phyloP scores from a whole-genome alignment of 306 rosid genomes.

The Cercis canadensis region DNA sequence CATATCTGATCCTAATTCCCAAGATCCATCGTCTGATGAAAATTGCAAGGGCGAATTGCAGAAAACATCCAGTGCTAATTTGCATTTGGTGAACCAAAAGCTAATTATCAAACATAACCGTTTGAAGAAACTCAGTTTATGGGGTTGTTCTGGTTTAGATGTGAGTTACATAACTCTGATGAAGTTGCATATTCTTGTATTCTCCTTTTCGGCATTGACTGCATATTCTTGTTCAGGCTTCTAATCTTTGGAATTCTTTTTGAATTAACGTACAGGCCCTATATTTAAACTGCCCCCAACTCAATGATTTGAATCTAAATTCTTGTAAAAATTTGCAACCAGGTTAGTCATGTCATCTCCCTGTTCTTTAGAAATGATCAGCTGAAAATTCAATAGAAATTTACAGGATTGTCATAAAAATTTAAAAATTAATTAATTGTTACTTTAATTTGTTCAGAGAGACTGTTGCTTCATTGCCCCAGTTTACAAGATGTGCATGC shows the following conservation, averaged over 20 bases:
- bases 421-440: conserved; percentile 26
- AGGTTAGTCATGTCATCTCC: conserved; percentile 55
- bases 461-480: conserved; percentile 84
- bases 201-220: background rate
- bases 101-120: conserved; percentile 82
- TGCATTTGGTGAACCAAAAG: conserved; percentile 73
- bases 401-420: background rate
- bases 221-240: conserved; percentile 22
- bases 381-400: conserved; percentile 13
- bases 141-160: conserved; percentile 97
- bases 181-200: background rate
- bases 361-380: conserved; percentile 19
- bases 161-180: conserved; percentile 58
- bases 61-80: conserved; percentile 48
- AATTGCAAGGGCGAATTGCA: conserved; percentile 39
- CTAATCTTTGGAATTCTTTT: conserved; percentile 36
- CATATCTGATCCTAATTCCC: conserved; percentile 72
- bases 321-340: conserved; percentile 88
- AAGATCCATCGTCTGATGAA: conserved; percentile 44
- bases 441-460: conserved; percentile 57
- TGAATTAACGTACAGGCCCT: conserved; percentile 68
- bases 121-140: conserved; percentile 87
- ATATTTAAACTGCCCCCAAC: conserved; percentile 83
- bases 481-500: conserved; percentile 81
- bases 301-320: conserved; percentile 84